Evolutionary conservation across 768 basidiomycete genomes (phyloP).

Genomic region (Asterophora parasitica): DNA sequence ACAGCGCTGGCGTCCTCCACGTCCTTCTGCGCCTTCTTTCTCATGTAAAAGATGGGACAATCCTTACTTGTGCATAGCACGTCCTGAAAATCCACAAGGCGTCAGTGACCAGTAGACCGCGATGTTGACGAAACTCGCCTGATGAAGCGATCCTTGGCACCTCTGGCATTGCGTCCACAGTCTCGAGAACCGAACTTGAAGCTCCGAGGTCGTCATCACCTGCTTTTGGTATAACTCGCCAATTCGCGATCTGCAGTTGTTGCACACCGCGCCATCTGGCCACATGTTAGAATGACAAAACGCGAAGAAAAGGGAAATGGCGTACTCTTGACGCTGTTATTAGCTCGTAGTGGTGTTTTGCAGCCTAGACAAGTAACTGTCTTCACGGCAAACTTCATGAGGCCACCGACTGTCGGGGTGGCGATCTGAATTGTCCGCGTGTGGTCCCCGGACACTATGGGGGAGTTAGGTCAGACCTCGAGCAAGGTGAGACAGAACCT

Average conservation of each 20-base stretch:
- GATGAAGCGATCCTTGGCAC: constrained; percentile 97
- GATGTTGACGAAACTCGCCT: constrained; percentile 38
- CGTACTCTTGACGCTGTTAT: constrained; percentile 71
- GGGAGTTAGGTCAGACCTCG: constrained; percentile 2
- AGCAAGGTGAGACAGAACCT: background rate
- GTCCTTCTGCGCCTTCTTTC: constrained; percentile 98
- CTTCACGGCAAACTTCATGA: constrained; percentile 99
- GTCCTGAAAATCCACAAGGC: constrained; percentile 48
- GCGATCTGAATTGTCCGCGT: constrained; percentile 94
- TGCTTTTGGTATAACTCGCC: constrained; percentile 95
- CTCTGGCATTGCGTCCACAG: constrained; percentile 99
- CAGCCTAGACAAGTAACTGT: constrained; percentile 94
- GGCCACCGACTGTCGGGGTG: constrained; percentile 90
- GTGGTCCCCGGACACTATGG: constrained; percentile 88
- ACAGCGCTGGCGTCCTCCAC: constrained; percentile 79
- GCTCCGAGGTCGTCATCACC: constrained; percentile 61
- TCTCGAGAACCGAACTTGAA: constrained; percentile 89
- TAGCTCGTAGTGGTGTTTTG: constrained; percentile 78
- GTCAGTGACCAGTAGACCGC: background rate
- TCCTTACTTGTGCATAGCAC: constrained; percentile 96
- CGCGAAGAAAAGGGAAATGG: constrained; percentile 4
- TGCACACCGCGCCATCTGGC: constrained; percentile 88
- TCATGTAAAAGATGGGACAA: constrained; percentile 98
- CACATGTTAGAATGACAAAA: background rate
- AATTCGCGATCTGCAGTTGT: constrained; percentile 82